These are phyloP conservation scores for Misopates orontium DNA, from an alignment of 257 asterid species.

Conservation along the genomic window DNA sequence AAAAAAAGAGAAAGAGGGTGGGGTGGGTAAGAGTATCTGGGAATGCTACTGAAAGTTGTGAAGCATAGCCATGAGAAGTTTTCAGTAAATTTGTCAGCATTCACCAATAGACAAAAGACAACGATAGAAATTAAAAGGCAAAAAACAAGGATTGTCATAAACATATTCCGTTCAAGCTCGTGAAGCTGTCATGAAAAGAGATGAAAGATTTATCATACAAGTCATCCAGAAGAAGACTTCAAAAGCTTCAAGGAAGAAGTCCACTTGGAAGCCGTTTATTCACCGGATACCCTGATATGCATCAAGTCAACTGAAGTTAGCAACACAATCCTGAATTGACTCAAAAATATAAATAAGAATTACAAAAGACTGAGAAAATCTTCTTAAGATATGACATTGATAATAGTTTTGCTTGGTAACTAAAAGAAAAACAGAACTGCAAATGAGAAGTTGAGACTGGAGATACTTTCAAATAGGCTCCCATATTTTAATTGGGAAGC, in stretches of 20 bases:
- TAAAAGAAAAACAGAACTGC: no score
- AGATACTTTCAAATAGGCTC: no score
- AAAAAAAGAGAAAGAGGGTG: no score
- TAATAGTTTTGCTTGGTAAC: no score
- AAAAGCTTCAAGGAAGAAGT: conserved; percentile 12
- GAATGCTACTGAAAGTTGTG: no score
- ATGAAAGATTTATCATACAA: neutral
- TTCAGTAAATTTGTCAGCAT: neutral
- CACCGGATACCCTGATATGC: conserved; percentile 23
- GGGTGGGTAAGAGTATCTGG: no score
- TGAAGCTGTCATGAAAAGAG: neutral
- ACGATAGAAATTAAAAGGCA: neutral
- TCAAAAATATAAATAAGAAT: neutral
- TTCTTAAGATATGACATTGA: no score
- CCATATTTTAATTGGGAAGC: no score
- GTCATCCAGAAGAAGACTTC: conserved; percentile 24
- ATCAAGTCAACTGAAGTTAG: conserved; percentile 19
- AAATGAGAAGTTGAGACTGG: no score
- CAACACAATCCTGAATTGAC: neutral
- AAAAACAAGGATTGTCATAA: neutral
- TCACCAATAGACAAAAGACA: neutral
- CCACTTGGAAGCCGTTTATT: conserved; percentile 5
- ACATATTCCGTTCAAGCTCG: no score
- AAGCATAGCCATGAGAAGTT: no score
- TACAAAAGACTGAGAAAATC: no score